These are phyloP conservation scores for Chloranthus sessilifolius DNA, from an alignment of 164 flowering plant genomes.

Conservation along the genomic window DNA sequence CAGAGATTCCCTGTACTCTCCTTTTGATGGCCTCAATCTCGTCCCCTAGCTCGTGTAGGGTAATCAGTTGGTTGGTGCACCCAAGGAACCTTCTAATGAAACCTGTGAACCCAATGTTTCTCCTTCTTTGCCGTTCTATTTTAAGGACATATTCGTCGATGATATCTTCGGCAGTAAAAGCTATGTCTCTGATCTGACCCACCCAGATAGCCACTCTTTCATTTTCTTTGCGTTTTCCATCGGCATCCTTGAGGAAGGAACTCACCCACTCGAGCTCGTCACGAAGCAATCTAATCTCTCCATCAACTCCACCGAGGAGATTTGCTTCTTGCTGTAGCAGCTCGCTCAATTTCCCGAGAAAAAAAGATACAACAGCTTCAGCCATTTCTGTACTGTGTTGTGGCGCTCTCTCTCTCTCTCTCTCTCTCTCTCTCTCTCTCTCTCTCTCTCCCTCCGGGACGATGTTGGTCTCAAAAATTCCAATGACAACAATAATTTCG, in stretches of 20 bases:
- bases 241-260: conserved; percentile 4
- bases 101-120: not conserved
- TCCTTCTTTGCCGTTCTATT: not conserved
- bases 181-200: not conserved
- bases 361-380: not conserved
- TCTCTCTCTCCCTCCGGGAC: too few species aligned
- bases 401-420: not conserved
- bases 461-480: too few species aligned
- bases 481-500: too few species aligned
- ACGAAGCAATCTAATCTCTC: not conserved
- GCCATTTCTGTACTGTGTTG: not conserved
- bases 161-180: conserved; percentile 1
- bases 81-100: too few species aligned
- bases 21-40: conserved; percentile 1
- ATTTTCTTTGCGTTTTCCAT: not conserved
- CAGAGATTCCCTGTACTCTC: not conserved
- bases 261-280: not conserved
- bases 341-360: not conserved
- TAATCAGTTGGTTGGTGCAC: not conserved
- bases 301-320: not conserved
- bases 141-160: not conserved
- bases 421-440: too few species aligned
- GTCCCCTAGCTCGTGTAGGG: not conserved
- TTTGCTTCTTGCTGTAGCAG: not conserved
- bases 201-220: not conserved